phyloP scores from a whole-genome alignment of 139 green algal genomes.

The Volvox africanus region DNA sequence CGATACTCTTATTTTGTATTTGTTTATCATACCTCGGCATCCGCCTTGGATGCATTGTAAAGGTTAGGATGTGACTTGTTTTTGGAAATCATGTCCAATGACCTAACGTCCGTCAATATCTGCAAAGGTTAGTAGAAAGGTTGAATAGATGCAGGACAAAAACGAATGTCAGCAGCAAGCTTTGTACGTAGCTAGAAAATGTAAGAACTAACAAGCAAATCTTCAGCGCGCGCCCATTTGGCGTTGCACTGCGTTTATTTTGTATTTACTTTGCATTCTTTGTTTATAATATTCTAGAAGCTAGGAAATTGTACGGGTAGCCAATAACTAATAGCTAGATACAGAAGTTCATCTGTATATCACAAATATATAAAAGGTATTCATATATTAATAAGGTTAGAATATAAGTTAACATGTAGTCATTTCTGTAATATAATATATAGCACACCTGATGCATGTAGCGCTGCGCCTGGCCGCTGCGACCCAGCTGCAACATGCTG shows the following conservation, averaged over 20 bases:
- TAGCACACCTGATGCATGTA: conserved; percentile 22
- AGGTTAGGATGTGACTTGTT: not conserved
- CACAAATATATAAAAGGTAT: too few relatives aligned
- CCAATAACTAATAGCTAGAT: too few relatives aligned
- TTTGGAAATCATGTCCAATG: not conserved
- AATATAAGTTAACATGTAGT: too few relatives aligned
- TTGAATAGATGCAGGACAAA: not conserved
- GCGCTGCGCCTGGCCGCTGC: conserved; percentile 3
- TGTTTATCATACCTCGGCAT: not conserved
- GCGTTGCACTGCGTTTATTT: too few relatives aligned
- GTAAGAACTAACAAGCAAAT: not conserved
- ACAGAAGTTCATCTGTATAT: too few relatives aligned
- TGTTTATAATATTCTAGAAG: too few relatives aligned
- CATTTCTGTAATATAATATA: too few relatives aligned
- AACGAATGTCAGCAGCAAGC: not conserved
- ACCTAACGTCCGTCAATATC: conserved; percentile 5
- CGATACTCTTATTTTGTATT: too few relatives aligned
- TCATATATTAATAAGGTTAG: too few relatives aligned
- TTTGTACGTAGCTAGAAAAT: too few relatives aligned
- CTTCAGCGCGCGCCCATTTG: not conserved
- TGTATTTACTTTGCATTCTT: too few relatives aligned
- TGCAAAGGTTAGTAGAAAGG: not conserved
- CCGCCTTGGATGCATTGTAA: not conserved
- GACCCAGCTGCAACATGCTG: conserved; percentile 5
- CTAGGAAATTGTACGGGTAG: too few relatives aligned